Percentiles rank a stretch among this genome's conserved stretches.
Conservation (phyloP, 352 stramenopile genomes). For the Phytophthora colocasiae region DNA sequence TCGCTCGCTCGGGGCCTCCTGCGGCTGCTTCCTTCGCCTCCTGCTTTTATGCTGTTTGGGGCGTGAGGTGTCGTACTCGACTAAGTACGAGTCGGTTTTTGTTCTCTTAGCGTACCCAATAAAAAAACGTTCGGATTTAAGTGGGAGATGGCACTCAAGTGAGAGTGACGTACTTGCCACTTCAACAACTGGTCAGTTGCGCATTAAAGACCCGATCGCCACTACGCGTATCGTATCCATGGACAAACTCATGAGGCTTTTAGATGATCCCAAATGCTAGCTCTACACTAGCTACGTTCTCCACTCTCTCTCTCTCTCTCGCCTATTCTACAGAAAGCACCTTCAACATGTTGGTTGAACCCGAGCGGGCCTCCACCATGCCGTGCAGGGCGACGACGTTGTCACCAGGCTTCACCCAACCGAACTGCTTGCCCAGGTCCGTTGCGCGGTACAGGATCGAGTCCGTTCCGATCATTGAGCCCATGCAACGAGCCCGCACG, state of each 20-base stretch:
- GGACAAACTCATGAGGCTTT: constrained; percentile 22
- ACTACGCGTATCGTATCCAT: neutral
- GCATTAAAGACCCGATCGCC: constrained; percentile 23
- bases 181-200: neutral
- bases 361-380: constrained; percentile 80
- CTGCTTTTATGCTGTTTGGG: neutral
- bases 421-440: constrained; percentile 81
- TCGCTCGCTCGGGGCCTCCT: constrained; percentile 1
- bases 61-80: neutral
- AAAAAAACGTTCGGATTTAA: neutral
- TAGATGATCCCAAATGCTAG: constrained; percentile 3
- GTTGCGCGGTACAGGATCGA: constrained; percentile 87
- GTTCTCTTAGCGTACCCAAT: constrained; percentile 1
- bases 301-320: neutral
- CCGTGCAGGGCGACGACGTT: constrained; percentile 88
- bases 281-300: neutral
- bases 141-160: neutral
- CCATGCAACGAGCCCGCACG: constrained; percentile 64
- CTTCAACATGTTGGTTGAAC: constrained; percentile 92
- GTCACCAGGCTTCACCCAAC: constrained; percentile 43
- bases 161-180: neutral
- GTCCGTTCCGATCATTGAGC: constrained; percentile 88
- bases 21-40: neutral
- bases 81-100: neutral
- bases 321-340: constrained; percentile 88